Conservation (phyloP, 1,139 yeast species). For the Debaryomyces udenii region DNA sequence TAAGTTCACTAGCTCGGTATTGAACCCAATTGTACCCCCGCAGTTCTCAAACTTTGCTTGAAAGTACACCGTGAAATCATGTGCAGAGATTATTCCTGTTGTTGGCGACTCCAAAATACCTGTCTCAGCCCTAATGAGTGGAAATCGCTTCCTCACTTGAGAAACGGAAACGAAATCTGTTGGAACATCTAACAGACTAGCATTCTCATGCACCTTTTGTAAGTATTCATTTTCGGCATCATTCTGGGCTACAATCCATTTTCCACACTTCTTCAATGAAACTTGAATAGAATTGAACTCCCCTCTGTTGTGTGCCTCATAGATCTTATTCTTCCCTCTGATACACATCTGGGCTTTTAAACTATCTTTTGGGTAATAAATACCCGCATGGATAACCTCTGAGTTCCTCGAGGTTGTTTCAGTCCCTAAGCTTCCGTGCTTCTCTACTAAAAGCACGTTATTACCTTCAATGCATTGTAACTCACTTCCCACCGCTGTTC, state of each 20-base stretch:
- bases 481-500: constrained; percentile 78
- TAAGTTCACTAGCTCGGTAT: constrained; percentile 58
- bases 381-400: constrained; percentile 90
- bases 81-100: constrained; percentile 85
- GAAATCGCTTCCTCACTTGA: constrained; percentile 55
- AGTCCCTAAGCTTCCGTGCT: constrained; percentile 63
- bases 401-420: constrained; percentile 89
- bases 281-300: constrained; percentile 42
- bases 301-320: constrained; percentile 47
- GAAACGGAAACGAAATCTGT: constrained; percentile 54
- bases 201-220: constrained; percentile 52
- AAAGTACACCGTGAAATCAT: constrained; percentile 65
- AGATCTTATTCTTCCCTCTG: constrained; percentile 70
- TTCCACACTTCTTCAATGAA: constrained; percentile 68
- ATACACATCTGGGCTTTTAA: constrained; percentile 73
- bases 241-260: constrained; percentile 85
- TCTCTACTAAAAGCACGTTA: constrained; percentile 66
- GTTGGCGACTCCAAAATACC: constrained; percentile 79
- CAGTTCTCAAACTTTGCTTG: constrained; percentile 53
- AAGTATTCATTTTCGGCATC: constrained; percentile 64
- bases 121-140: constrained; percentile 61
- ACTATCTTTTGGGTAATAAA: constrained; percentile 73
- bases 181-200: constrained; percentile 59
- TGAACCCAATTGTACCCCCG: constrained; percentile 68
- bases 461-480: constrained; percentile 49